Evolutionary conservation across 495 filamentous ascomycete genomes (phyloP), one percentile per base, ranked within the genome.

Genomic region (Penicillium canescens): DNA sequence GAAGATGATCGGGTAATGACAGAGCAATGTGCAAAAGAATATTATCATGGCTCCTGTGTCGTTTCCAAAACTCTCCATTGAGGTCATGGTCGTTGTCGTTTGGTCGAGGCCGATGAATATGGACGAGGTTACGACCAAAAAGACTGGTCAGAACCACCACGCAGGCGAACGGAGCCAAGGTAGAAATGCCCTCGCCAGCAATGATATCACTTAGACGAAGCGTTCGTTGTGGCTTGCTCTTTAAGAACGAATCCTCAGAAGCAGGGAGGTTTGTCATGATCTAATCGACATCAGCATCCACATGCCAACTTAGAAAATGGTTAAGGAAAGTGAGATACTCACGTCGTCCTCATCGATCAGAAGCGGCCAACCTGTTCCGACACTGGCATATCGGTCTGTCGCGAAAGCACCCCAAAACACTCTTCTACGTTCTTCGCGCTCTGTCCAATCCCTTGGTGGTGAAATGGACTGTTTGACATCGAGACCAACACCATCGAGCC

Each of bases 281-380:
- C 76, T 89, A 51, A 3, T 40, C 16, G 9, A 16, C 36, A 47
- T 63, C 23, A 48, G 37, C 28, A 8, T 16, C 3, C 11, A 14
- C 10, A 23, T 24, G 48, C 12, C 41, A 14, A n/a, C 3, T 13
- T 3, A 20, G 14, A 36, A n/a, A 36, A 26, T 2, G 14, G 13
- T 23, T 11, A 9, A 35, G 2, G n/a, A 18, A 23, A 42, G 8
- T 2, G 7, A 20, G 2, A 18, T 12, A 68, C 82, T 74, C 53
- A 89, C 86, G 73, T 98, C 94, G 65, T 82, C 82, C 69, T 99
- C 95, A 57, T 98, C 94, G 38, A 98, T 82, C 0, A 83, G 84
- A 86, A 98, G 88, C 2, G 94, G 95, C 94, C 94, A 98, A 12
- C 95, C 95, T 21, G 94, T 98, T 26, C 94, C 95, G 54, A 98